Evolutionary conservation across 768 basidiomycete genomes (phyloP), one percentile per base, ranked within the genome.

Genomic region (Artomyces pyxidatus): DNA sequence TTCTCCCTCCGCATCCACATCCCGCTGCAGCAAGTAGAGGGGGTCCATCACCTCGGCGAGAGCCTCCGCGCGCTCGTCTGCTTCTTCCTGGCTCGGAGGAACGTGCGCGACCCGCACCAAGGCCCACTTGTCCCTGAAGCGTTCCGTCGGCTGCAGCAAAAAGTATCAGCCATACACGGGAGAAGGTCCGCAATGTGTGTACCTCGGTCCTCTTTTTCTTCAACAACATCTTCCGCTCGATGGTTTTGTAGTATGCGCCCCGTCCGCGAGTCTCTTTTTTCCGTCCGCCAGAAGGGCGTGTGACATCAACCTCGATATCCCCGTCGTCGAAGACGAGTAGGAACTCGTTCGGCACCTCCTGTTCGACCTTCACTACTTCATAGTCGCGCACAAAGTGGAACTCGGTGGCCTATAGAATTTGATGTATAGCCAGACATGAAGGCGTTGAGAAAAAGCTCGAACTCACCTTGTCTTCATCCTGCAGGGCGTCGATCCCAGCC

Each of bases 171-270:
- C 19, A 22, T n/a, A n/a, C n/a, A n/a, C 11, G n/a, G 29, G n/a
- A 21, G 41, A 42, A 37, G 19, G 28, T 44, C 30, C 19, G 38
- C 16, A 71, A n/a, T n/a, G n/a, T n/a, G n/a, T 78, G 63, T 53
- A 89, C 88, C 62, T 87, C 86, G 16, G 77, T 77, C 7, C 89
- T 79, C 64, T 82, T 88, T 71, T 89, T 90, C 66, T 90, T 90
- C 37, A 92, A 70, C 21, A 78, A 72, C 82, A 90, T 90, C 67
- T 90, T 91, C 40, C 88, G 79, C 66, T 89, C 87, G 47, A 92
- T 88, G 60, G 83, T 83, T 66, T 89, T 92, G 68, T 90, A 91
- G 60, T 87, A 91, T 0, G 83, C 89, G n/a, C 85, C 88, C 59
- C 78, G 80, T 23, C 66, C 30, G 22, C 61, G 55, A 2, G 45